A percentile compares a stretch with the other conserved stretches of the same genome.
These are phyloP conservation scores for Penicillium ucsense DNA, from an alignment of 495 filamentous ascomycete genomes.

Conservation along the genomic window DNA sequence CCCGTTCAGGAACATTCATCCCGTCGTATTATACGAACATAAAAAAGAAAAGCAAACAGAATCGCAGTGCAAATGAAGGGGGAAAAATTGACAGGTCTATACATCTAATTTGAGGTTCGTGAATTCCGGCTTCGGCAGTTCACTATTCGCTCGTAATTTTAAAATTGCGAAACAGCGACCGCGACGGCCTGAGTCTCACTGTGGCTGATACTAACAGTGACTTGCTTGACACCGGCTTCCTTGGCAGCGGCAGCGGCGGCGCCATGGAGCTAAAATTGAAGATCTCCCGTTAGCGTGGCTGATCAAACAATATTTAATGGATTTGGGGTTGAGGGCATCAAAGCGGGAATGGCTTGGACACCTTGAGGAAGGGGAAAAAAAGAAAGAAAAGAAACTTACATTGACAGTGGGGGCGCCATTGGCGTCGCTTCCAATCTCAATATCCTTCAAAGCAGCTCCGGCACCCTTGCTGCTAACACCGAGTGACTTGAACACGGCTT, in stretches of 20 bases:
- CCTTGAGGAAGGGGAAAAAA: too few species aligned
- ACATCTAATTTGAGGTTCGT: not conserved
- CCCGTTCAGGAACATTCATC: too few species aligned
- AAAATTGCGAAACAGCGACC: conserved; percentile 71
- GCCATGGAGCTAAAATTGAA: conserved; percentile 56
- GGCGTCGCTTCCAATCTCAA: conserved; percentile 77
- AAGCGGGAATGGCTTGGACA: too few species aligned
- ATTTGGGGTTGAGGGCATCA: too few species aligned
- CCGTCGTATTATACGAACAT: too few species aligned
- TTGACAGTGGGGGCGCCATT: conserved; percentile 74
- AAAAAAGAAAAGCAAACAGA: too few species aligned
- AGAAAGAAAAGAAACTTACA: conserved; percentile 48
- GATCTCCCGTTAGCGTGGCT: conserved; percentile 27
- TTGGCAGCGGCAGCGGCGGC: conserved; percentile 71
- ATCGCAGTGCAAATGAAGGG: too few species aligned
- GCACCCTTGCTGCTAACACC: conserved; percentile 79
- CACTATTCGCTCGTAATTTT: not conserved
- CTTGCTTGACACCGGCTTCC: conserved; percentile 72
- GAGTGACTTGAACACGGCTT: conserved; percentile 97
- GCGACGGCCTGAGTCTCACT: conserved; percentile 86
- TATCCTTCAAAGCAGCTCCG: conserved; percentile 83
- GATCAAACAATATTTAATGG: not conserved
- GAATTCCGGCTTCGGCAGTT: not conserved
- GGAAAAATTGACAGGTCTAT: not conserved
- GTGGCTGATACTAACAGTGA: conserved; percentile 91